Conservation (phyloP, 306 rosid species). For the Begonia peltatifolia region DNA sequence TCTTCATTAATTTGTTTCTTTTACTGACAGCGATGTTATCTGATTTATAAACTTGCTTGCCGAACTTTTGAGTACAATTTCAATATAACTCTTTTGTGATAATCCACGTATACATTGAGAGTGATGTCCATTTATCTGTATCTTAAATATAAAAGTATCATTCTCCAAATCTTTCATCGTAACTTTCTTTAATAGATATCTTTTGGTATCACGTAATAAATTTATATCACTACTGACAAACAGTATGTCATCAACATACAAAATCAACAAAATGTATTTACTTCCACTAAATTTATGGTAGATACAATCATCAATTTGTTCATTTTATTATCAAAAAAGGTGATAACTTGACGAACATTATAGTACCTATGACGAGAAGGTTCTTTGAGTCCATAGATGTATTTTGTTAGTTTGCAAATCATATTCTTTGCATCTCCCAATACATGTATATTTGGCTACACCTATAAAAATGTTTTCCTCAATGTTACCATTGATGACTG, state of each 20-base stretch:
- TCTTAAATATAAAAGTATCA: background rate
- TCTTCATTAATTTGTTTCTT: background rate
- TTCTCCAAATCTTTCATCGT: background rate
- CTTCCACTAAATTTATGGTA: background rate
- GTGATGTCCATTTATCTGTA: background rate
- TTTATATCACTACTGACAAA: background rate
- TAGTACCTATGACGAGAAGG: background rate
- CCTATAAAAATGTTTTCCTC: background rate
- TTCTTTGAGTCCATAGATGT: background rate
- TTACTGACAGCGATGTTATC: background rate
- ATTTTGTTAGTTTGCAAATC: background rate
- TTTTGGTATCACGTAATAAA: background rate
- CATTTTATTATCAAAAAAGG: background rate
- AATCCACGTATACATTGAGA: background rate
- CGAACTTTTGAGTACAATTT: background rate
- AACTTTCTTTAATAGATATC: background rate
- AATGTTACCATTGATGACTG: background rate
- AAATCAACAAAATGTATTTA: background rate
- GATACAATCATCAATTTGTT: background rate
- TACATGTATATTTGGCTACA: background rate
- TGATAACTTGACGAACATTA: constrained; percentile 2
- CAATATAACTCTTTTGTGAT: background rate
- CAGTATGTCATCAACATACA: background rate
- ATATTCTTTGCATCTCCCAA: background rate
- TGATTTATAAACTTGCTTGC: background rate